Base-by-base conservation (phyloP, 1,139 yeast species). In the Nadsonia starkeyi-henricii region DNA sequence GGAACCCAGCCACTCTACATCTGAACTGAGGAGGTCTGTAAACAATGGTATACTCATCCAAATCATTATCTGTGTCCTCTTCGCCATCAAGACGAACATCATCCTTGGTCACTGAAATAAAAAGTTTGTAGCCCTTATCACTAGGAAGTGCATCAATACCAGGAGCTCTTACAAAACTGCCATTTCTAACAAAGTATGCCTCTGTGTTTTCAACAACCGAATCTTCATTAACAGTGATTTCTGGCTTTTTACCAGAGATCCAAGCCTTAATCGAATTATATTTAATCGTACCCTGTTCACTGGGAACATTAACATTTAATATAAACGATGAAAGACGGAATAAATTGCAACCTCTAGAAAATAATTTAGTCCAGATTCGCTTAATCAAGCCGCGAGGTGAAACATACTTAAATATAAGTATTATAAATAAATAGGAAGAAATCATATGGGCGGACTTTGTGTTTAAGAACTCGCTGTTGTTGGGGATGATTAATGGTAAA, bases 21-120 rank as follows among this genome's bases (percentile, higher is more conserved):
- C 78, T 73, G 63, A 91, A 85, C 51, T 73, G 58, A 1, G 95
- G 95, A 2, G 98, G 98, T 48, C 88, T 72, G 64, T 89, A 91
- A 1, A 89, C 96, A 33, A 89, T 75, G 1, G 77, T 71, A 61
- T 89, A 85, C 1, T 77, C 71, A 51, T 78, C 77, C 44, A 79
- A 77, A 44, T 61, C 67, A 36, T 62, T 63, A 18, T 68, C 70
- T 28, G 67, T 68, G 15, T 64, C 63, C 45, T 70, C 69, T 2
- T 66, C 55, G 3, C 73, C 73, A 45, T 71, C 75, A 23, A 81
- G 63, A 20, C 85, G 70, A 50, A 73, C 72, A 62, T 89, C 96
- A 57, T 81, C 83, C 55, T 79, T 82, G 0, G 94, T 83, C 2
- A 91, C 97, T 0, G 85, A 77, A 3, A 85, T 81, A 64, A 93